Evolutionary conservation across 2,329 filamentous ascomycete species (phyloP), one percentile per base, ranked within the genome.

Genomic region (Hortaea sp.): DNA sequence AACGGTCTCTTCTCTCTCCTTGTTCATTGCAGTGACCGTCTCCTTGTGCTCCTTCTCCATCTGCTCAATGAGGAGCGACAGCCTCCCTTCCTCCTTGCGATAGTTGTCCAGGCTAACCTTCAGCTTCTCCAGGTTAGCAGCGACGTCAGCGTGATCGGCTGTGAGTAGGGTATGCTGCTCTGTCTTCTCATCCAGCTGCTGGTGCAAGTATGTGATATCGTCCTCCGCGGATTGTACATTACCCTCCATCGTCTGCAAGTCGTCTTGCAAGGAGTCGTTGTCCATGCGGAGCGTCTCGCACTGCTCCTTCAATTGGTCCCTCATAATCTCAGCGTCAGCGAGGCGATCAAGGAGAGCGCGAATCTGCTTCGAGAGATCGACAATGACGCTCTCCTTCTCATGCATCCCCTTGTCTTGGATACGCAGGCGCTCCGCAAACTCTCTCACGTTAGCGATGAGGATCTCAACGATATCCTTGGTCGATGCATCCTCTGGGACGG

Each of bases 381-480:
- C 49, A 12, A 54, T 51, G 20, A 62, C 45, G 11, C 43, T 49
- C 42, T 49, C 52, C 51, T 61, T 57, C 9, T 66, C 54, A 40
- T 64, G 60, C 0, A 64, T 60, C 42, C 67, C 59, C 29, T 65
- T 58, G 12, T 66, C 62, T 7, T 61, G 52, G 5, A 49, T 45
- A 27, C 58, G 59, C 31, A 73, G 57, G 20, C 66, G 62, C 20
- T 66, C 58, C 20, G 68, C 62, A 13, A 62, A 61, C 37, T 61
- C 57, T 32, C 52, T 50, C 31, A 60, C 47, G 40, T 60, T 60
- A 35, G 57, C 56, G 27, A 60, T 46, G 5, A 73, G 54, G 43
- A 68, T 65, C 29, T 58, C 58, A 2, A 73, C 53, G 7, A 73
- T 53, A 13, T 68, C 60, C 38, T 60, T 56, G 46, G 67, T 70